Evolutionary conservation across 2,329 filamentous ascomycete genomes (phyloP).

Genomic region (Curvularia hawaiiensis): DNA sequence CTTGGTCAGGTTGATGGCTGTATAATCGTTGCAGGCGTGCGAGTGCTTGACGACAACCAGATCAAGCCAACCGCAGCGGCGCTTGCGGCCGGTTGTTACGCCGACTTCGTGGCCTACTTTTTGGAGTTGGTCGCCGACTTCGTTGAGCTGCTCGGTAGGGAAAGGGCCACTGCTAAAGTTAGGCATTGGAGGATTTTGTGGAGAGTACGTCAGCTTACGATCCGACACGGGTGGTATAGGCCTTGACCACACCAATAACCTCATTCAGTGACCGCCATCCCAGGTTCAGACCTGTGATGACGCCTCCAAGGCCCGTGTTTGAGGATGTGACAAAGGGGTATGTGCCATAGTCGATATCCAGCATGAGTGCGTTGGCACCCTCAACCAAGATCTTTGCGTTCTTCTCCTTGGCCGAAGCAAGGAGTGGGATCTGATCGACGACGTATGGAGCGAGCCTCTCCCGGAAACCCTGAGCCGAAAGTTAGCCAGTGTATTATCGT

Average conservation of each 20-base stretch:
- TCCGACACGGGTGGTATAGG: slow-evolving; percentile 67
- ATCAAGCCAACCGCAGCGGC: slow-evolving; percentile 69
- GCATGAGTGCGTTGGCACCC: slow-evolving; percentile 71
- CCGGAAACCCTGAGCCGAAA: slow-evolving; percentile 54
- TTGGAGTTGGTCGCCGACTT: slow-evolving; percentile 62
- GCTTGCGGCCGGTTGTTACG: slow-evolving; percentile 62
- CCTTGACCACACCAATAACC: slow-evolving; percentile 70
- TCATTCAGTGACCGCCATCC: slow-evolving; percentile 66
- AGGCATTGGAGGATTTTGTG: slow-evolving; percentile 4
- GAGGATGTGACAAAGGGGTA: slow-evolving; percentile 67
- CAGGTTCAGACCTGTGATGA: slow-evolving; percentile 66
- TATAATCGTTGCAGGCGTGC: slow-evolving; percentile 69
- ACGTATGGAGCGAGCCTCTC: slow-evolving; percentile 63
- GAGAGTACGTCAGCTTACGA: slow-evolving; percentile 30
- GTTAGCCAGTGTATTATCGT: background rate
- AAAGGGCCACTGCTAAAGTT: slow-evolving; percentile 63
- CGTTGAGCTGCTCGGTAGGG: slow-evolving; percentile 68
- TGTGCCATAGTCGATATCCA: slow-evolving; percentile 64
- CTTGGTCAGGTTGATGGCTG: slow-evolving; percentile 67
- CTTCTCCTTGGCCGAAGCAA: slow-evolving; percentile 64
- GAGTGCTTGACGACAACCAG: slow-evolving; percentile 73
- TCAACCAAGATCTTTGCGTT: slow-evolving; percentile 69
- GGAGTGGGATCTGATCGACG: slow-evolving; percentile 70
- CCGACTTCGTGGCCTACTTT: slow-evolving; percentile 61
- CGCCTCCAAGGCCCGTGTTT: slow-evolving; percentile 64